Evolutionary conservation across 768 basidiomycete genomes (phyloP), one percentile per base, ranked within the genome.

Genomic region (Podaxis sp.): DNA sequence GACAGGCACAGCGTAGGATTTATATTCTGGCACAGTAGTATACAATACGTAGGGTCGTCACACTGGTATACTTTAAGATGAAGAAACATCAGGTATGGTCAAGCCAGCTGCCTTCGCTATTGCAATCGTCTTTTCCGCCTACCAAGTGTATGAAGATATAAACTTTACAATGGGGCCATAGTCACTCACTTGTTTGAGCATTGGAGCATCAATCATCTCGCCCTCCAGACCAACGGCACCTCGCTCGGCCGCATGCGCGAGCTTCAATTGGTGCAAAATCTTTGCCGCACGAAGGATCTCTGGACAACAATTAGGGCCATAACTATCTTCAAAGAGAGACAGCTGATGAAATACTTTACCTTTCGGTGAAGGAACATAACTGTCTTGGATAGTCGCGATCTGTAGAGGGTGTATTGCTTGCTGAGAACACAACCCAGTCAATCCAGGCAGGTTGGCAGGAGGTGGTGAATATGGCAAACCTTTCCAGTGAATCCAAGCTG

Each of bases 321-420:
- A 22, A 22, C 12, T 13, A 28, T 20, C 13, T 8, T 22, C 12
- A 24, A 50, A 24, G n/a, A 2, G 24, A 6, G 4, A n/a, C 24
- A 54, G 17, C 37, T 15, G 33, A 17, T n/a, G 36, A 40, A 36
- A 63, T 50, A 38, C 65, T 72, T 36, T 68, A 88, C 94, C 93
- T 75, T 85, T 74, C 17, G 78, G 72, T 0, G 87, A 87, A 0
- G 95, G 95, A 0, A 92, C 84, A 72, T 90, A 98, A 0, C 89
- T 87, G 5, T 82, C 75, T 64, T 96, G 91, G 26, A 96, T 91
- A 6, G 83, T 79, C 37, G 83, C 82, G 3, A 96, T 84, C 74
- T 98, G 96, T 26, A 78, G 77, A 0, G 96, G 96, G 73, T 98
- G 96, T 44, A 98, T 96, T 2, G 91, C 93, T 95, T 98, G 96